These are phyloP conservation scores for Avena insularis DNA, from an alignment of 176 grass and related monocot genomes.

Conservation along the genomic window DNA sequence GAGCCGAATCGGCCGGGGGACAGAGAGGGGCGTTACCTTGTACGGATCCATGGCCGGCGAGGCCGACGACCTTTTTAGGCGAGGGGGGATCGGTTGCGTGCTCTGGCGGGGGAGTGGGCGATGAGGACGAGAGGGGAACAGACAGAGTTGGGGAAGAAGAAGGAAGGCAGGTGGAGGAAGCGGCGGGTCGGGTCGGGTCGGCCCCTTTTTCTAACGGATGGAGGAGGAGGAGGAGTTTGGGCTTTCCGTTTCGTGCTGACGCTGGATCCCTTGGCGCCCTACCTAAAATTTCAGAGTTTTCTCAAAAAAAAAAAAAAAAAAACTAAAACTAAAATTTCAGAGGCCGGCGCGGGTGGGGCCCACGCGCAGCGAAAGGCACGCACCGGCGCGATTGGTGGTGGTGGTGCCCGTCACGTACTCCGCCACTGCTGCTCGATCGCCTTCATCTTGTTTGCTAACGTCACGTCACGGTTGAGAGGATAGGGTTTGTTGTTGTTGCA, in stretches of 20 bases:
- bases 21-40: conserved; percentile 50
- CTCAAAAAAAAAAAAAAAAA: too few species aligned
- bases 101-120: background rate
- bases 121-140: conserved; percentile 6
- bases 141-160: conserved; percentile 6
- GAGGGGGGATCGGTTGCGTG: background rate
- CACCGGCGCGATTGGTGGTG: too few species aligned
- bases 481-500: background rate
- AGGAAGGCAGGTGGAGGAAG: background rate
- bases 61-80: background rate
- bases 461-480: background rate
- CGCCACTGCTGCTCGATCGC: background rate
- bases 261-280: background rate
- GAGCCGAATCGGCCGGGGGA: too few species aligned
- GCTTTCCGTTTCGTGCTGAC: background rate
- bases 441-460: background rate
- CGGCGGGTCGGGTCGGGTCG: background rate
- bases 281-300: too few species aligned
- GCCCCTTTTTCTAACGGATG: background rate
- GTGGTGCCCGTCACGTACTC: too few species aligned
- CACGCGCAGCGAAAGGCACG: too few species aligned
- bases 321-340: too few species aligned
- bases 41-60: conserved; percentile 73
- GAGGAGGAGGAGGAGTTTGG: too few species aligned
- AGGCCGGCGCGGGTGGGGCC: too few species aligned